Evolutionary conservation across 2,329 filamentous ascomycete species (phyloP), one percentile per base, ranked within the genome.

Genomic region (Tympanopsis confertula): DNA sequence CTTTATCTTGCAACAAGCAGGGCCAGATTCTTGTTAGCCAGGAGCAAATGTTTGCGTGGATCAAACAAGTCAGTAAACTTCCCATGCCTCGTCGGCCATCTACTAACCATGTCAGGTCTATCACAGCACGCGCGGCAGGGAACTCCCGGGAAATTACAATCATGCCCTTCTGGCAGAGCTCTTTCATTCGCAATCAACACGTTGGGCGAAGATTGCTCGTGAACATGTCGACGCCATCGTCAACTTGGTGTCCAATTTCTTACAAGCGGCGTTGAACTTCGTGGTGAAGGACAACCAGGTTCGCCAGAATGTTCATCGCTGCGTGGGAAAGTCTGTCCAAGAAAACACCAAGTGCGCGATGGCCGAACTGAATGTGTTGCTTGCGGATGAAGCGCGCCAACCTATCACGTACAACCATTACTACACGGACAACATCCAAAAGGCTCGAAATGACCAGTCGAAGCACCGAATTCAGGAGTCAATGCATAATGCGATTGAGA

Each of bases 121-220:
- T 32, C 10, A 33, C 13, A 30, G 41, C 33, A 38, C 46, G 29
- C 19, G 41, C 20, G 39, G 59, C 42, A 54, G 35, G 39, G 54
- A 59, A 38, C 43, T 59, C 5, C 47, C 49, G 13, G 56, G 56
- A 3, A 51, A 48, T 18, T 53, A 54, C 43, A 59, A 58, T 42
- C 49, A 56, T 10, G 44, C 54, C 2, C 44, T 61, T 7, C 40
- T 59, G 15, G 46, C 51, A 5, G 56, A 60, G 37, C 43, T 60
- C 13, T 59, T 58, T 36, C 46, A 48, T 35, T 48, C 51, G 24
- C 51, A 55, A 20, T 54, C 48, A 12, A 44, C 45, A 4, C 46
- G 49, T 30, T 57, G 55, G 55, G 39, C 38, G 1, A 22, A 37
- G 13, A 47, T 54, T 5, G 44, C 54, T 4, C 20, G 41, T 3